Base-by-base conservation (phyloP, 768 basidiomycete genomes). In the Lentinula boryana region DNA sequence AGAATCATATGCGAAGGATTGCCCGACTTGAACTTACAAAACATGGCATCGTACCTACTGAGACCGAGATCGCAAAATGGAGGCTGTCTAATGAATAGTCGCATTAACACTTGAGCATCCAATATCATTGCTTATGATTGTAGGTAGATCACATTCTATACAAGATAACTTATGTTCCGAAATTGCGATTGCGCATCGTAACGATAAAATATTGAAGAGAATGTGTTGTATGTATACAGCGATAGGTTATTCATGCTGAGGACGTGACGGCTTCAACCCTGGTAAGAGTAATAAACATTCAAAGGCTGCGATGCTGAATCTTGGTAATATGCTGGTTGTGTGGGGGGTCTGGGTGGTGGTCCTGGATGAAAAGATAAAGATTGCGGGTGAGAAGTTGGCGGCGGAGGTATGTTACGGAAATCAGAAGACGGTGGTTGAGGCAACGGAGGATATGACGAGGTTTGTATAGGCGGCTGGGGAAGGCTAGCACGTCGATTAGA, bases 61-160 rank as follows among this genome's bases (percentile, higher is more conserved):
- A 95, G 71, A 84, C 88, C 8, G 91, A 89, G 63, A 94, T 95
- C 35, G 78, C 84, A 35, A 85, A 84, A 69, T 95, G 93, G 93
- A 87, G 82, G 68, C 81, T 76, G 60, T 23, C 8, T 12, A 46
- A 38, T 33, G 57, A 49, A 27, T 46, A 32, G 23, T 43, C 43
- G 21, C 12, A 21, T 23, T 23, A 18, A 15, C 41, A 43, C 41
- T n/a, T 43, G 38, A 32, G 50, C 32, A 33, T 51, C 27, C 27
- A 50, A 50, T 23, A n/a, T 18, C n/a, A 44, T 38, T 38, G 36
- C 13, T 53, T 36, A 53, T 53, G 10, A 53, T 50, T 15, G 18
- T 50, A 18, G 27, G 41, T 56, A 57, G 50, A 61, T 52, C 18
- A 21, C 21, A 38, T 38, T 36, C n/a, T 58, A 36, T 58, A 75